Evolutionary conservation across 1,284 basidiomycete species (phyloP), one percentile per base, ranked within the genome.

Genomic region (Meripilus lineatus): DNA sequence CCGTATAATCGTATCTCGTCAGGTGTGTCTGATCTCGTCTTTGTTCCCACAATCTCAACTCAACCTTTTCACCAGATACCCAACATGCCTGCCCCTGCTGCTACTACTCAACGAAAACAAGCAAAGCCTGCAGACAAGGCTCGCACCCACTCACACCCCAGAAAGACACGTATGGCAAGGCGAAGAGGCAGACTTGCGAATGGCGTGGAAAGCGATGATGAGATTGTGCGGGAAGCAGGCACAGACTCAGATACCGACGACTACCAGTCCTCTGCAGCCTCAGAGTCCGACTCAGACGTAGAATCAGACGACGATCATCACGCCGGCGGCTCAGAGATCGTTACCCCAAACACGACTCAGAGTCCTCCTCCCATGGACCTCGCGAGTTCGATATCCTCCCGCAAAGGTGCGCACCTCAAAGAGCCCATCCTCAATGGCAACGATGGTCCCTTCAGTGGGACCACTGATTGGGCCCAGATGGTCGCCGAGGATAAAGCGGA

Each of bases 391-490:
- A 52, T 56, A 20, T 51, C 58, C 2, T 49, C 69, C 26, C 44
- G 52, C 18, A 57, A 58, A 18, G 41, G 53, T 11, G 44, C 58
- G 51, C 38, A 59, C 34, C 42, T 58, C 41, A 53, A 62, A 30
- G 18, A 53, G 25, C 49, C 56, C 30, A 54, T 59, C 43, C 56
- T 59, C 2, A 62, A 62, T 52, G 64, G 56, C 21, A 62, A 56
- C 8, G 53, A 62, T 34, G 61, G 69, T 30, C 65, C 81, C 4
- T 84, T 85, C 57, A 81, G 82, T 51, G 58, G 71, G 15, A 52
- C 72, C 30, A 70, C 72, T 14, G 75, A 79, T 55, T 90, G 88
- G 88, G 83, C 84, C 6, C 85, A 90, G 58, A 84, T 88, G 77
- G 84, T 88, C n/a, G 72, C 77, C n/a, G 81, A 82, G 40, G 81